A percentile compares a stretch with the other conserved stretches of the same genome.
Conservation (phyloP, 208 protist species). For the Lotmaria passim region DNA sequence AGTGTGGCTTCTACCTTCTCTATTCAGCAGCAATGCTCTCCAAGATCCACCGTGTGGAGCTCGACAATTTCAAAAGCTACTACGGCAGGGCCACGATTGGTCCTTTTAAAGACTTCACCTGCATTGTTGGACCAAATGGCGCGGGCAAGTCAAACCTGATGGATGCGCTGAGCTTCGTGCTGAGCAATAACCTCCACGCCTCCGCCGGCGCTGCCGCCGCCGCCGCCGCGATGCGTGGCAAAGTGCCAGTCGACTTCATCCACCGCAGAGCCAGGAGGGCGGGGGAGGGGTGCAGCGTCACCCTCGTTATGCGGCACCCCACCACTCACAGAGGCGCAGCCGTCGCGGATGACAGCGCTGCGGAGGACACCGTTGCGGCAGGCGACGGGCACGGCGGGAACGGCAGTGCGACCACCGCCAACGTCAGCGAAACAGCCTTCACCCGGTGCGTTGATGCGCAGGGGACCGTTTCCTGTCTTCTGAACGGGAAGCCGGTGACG, state of each 20-base stretch:
- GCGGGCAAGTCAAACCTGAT: constrained; percentile 99
- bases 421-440: constrained; percentile 71
- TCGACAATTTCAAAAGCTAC: constrained; percentile 99
- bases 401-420: neutral
- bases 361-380: constrained; percentile 10
- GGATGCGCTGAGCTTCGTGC: constrained; percentile 98
- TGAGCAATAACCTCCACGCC: constrained; percentile 79
- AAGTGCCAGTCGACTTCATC: constrained; percentile 92
- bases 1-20: no score
- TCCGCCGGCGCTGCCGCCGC: constrained; percentile 30
- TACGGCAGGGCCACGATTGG: constrained; percentile 93
- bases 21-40: constrained; percentile 58
- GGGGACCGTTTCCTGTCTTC: constrained; percentile 63
- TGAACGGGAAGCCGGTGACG: constrained; percentile 84
- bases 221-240: constrained; percentile 75
- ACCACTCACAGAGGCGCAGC: neutral
- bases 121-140: constrained; percentile 99
- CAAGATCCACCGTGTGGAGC: constrained; percentile 88
- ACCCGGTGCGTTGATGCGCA: constrained; percentile 65
- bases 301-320: constrained; percentile 72
- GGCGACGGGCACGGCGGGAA: constrained; percentile 11
- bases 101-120: constrained; percentile 98
- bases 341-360: constrained; percentile 7
- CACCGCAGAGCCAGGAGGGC: constrained; percentile 63
- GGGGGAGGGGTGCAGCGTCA: constrained; percentile 70